Conservation (phyloP, 2,329 filamentous ascomycete genomes). For the Cordyceps cateniannulata region DNA sequence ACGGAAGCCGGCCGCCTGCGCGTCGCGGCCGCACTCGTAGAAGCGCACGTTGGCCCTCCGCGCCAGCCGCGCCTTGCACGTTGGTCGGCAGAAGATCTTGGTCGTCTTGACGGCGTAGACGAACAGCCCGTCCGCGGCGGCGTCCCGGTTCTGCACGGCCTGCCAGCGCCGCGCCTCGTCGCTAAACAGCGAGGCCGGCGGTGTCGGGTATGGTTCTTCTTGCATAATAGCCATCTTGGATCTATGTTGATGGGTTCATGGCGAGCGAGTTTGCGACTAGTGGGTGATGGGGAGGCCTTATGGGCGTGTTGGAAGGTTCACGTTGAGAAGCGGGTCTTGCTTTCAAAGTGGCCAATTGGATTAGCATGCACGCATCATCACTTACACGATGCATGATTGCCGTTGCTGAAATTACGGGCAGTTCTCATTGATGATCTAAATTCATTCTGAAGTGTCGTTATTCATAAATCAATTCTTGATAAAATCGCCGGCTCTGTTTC, state of each 20-base stretch:
- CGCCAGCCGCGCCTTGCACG: conserved; percentile 53
- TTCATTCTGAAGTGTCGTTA: background rate
- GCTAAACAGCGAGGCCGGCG: conserved; percentile 17
- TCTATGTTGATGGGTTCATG: background rate
- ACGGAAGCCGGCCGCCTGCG: conserved; percentile 42
- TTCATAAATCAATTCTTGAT: background rate
- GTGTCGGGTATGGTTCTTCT: background rate
- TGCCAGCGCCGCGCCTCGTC: conserved; percentile 30
- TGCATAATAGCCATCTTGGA: background rate
- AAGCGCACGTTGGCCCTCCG: conserved; percentile 55
- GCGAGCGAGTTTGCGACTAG: background rate
- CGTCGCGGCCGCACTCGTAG: conserved; percentile 38
- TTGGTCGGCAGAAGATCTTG: conserved; percentile 53
- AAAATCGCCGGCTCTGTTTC: too few relatives aligned
- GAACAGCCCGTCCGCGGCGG: conserved; percentile 32
- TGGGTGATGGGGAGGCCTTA: background rate
- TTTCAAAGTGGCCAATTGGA: conserved; percentile 25
- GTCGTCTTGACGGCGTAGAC: conserved; percentile 39
- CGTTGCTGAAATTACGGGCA: background rate
- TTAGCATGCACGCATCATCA: background rate
- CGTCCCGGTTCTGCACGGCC: conserved; percentile 29
- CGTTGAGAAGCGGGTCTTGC: conserved; percentile 22
- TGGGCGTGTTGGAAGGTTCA: background rate
- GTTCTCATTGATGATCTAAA: background rate
- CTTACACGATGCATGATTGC: background rate